These are phyloP conservation scores for Teratosphaeria destructans DNA, from an alignment of 2,329 filamentous ascomycete genomes.

Conservation along the genomic window DNA sequence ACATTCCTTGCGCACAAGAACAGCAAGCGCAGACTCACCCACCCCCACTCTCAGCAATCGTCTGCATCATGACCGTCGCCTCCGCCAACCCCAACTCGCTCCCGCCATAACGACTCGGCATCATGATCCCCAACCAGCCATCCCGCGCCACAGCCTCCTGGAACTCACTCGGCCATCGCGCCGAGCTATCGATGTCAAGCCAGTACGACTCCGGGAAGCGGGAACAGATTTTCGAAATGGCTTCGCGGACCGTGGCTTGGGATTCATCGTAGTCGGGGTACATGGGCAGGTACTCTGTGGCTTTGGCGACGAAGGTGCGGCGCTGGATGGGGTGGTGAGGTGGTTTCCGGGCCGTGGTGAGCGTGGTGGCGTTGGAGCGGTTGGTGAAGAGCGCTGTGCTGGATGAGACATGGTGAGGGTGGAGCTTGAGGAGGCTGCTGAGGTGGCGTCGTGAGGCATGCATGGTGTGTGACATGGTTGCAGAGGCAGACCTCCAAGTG, in stretches of 20 bases:
- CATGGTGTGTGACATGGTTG: not conserved
- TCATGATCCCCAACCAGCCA: slow-evolving; percentile 38
- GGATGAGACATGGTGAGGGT: not conserved
- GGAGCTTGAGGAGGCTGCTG: not conserved
- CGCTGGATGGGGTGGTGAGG: not conserved
- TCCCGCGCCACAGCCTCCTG: slow-evolving; percentile 30
- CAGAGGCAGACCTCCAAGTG: not conserved
- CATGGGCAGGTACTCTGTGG: slow-evolving; percentile 21
- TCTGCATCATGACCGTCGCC: slow-evolving; percentile 40
- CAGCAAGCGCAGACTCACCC: slow-evolving; percentile 12
- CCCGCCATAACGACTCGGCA: slow-evolving; percentile 34
- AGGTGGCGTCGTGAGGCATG: not conserved
- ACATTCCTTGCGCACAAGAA: not conserved
- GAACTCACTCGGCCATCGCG: slow-evolving; percentile 32
- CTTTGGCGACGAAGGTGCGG: slow-evolving; percentile 9
- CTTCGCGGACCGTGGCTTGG: slow-evolving; percentile 33
- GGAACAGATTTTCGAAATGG: slow-evolving; percentile 35
- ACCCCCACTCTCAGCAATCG: slow-evolving; percentile 35
- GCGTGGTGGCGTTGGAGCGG: not conserved
- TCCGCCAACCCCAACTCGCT: slow-evolving; percentile 33
- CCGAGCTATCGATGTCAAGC: slow-evolving; percentile 28
- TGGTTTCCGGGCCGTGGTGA: not conserved
- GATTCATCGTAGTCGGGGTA: slow-evolving; percentile 31
- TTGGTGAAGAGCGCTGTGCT: not conserved
- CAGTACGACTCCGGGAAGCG: slow-evolving; percentile 35